Conservation (phyloP, 768 basidiomycete species). For the Leccinum arenicola region DNA sequence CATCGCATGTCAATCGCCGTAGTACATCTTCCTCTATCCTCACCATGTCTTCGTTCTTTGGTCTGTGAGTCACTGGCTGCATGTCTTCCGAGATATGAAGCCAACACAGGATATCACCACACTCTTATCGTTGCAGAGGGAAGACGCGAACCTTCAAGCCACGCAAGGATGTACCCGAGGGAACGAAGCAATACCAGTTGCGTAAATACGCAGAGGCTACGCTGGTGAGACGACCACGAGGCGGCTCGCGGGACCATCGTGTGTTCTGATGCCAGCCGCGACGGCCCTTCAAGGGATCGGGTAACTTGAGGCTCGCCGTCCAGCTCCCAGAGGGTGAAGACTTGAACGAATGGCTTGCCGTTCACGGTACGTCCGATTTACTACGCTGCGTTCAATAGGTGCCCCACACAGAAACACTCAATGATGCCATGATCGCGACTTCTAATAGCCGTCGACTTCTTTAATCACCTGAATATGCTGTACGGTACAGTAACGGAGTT, state of each 20-base stretch:
- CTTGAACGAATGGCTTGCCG: conserved; percentile 98
- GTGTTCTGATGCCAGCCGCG: conserved; percentile 13
- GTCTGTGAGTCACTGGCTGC: conserved; percentile 54
- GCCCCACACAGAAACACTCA: neutral
- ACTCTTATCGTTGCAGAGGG: conserved; percentile 47
- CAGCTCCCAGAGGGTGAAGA: conserved; percentile 97
- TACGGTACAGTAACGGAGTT: conserved; percentile 99
- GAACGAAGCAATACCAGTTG: conserved; percentile 96
- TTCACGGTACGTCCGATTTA: conserved; percentile 68
- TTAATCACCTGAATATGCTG: conserved; percentile 99
- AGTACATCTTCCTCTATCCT: conserved; percentile 13
- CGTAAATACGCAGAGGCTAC: conserved; percentile 98
- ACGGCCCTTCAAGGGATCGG: conserved; percentile 68
- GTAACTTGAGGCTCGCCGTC: conserved; percentile 90
- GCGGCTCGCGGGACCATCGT: neutral
- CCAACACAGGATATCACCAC: conserved; percentile 2
- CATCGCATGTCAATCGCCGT: conserved; percentile 3
- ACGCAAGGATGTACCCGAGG: conserved; percentile 90
- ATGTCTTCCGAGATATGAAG: conserved; percentile 7
- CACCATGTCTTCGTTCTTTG: conserved; percentile 84
- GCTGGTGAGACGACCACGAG: conserved; percentile 45
- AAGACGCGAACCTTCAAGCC: conserved; percentile 97
- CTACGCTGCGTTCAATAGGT: neutral
- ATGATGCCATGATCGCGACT: neutral
- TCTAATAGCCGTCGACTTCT: conserved; percentile 90